These are phyloP conservation scores for Aspergillus aculeatinus DNA, from an alignment of 2,329 filamentous ascomycete species.

Conservation along the genomic window DNA sequence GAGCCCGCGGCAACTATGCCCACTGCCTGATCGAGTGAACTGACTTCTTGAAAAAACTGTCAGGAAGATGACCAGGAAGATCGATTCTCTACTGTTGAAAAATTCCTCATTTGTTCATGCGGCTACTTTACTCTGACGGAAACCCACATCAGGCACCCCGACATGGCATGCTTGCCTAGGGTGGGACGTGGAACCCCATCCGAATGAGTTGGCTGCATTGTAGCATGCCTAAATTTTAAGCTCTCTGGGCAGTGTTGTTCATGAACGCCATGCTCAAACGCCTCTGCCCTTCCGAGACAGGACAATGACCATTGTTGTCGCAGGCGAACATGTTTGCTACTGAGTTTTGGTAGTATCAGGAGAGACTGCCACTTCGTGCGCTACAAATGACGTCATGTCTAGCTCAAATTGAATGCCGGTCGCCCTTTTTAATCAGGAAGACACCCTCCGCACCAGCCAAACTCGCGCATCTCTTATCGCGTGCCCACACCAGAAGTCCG, in stretches of 20 bases:
- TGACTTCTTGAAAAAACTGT: too few relatives aligned
- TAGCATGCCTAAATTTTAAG: too few relatives aligned
- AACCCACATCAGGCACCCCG: neutral
- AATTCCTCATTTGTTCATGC: neutral
- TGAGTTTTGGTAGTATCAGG: neutral
- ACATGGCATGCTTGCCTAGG: neutral
- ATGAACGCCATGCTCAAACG: too few relatives aligned
- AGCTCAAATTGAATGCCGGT: neutral
- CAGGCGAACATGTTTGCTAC: neutral
- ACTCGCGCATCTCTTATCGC: neutral
- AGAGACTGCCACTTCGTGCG: too few relatives aligned
- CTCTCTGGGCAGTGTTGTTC: too few relatives aligned
- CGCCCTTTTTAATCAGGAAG: neutral
- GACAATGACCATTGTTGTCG: neutral
- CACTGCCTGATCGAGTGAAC: neutral
- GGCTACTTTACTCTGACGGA: neutral
- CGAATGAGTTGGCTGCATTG: too few relatives aligned
- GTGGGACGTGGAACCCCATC: too few relatives aligned
- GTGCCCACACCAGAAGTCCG: neutral
- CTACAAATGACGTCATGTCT: slow-evolving; percentile 11
- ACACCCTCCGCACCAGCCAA: neutral
- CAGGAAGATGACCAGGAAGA: too few relatives aligned
- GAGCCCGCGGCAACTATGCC: neutral
- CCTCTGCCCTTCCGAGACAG: neutral
- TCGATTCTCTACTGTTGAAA: too few relatives aligned